Conservation (phyloP, 805 yeast genomes). For the Schwanniomyces sp. region DNA sequence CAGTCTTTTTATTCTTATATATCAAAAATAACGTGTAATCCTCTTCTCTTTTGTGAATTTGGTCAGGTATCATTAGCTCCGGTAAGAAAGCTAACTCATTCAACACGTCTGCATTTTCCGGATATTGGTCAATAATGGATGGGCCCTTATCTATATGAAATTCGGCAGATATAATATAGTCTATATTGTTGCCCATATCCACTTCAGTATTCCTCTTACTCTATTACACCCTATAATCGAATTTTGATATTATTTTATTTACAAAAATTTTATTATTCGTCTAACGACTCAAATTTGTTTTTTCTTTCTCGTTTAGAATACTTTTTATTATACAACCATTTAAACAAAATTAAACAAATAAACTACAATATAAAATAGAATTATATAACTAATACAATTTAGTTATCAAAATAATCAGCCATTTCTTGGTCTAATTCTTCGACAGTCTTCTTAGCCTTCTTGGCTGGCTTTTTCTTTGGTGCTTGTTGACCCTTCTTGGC, state of each 20-base stretch:
- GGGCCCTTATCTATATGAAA: slow-evolving; percentile 81
- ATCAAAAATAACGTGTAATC: slow-evolving; percentile 59
- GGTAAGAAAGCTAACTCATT: slow-evolving; percentile 41
- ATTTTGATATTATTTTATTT: background rate
- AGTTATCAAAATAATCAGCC: slow-evolving; percentile 83
- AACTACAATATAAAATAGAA: background rate
- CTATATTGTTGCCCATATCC: slow-evolving; percentile 36
- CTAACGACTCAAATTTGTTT: background rate
- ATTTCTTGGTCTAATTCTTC: slow-evolving; percentile 97
- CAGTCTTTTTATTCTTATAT: slow-evolving; percentile 40
- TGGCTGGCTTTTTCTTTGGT: slow-evolving; percentile 34
- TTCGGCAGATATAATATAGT: slow-evolving; percentile 67
- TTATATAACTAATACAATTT: background rate
- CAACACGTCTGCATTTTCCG: slow-evolving; percentile 30
- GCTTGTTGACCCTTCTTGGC: slow-evolving; percentile 29
- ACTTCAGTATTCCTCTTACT: background rate
- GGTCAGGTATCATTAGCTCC: slow-evolving; percentile 63
- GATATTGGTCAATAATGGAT: slow-evolving; percentile 53
- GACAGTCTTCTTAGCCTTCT: slow-evolving; percentile 64
- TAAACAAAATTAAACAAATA: slow-evolving; percentile 1
- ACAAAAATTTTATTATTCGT: background rate
- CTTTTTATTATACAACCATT: background rate
- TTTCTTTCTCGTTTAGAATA: background rate
- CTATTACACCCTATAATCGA: background rate
- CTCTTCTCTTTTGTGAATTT: slow-evolving; percentile 55